Conservation (phyloP, 2,329 filamentous ascomycete genomes). For the Myriosclerotinia curreyana region DNA sequence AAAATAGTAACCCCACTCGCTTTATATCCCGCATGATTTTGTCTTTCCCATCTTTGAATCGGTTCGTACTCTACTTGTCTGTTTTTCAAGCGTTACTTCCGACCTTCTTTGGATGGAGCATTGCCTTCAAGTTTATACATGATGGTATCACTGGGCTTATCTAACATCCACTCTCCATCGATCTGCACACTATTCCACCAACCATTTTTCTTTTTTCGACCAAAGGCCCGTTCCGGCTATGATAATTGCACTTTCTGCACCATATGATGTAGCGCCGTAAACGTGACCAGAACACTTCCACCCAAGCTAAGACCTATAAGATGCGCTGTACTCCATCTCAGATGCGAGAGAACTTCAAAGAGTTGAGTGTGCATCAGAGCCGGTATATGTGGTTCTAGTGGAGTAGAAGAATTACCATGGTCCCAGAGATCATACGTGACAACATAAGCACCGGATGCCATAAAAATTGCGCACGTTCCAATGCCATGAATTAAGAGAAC, state of each 20-base stretch:
- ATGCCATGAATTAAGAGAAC: constrained; percentile 51
- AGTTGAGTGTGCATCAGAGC: constrained; percentile 46
- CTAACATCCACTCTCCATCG: constrained; percentile 23
- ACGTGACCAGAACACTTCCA: constrained; percentile 37
- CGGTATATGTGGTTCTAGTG: constrained; percentile 43
- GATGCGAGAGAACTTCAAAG: constrained; percentile 27
- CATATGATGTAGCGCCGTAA: constrained; percentile 37
- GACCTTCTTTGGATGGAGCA: constrained; percentile 41
- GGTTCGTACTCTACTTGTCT: constrained; percentile 49
- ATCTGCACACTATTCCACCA: constrained; percentile 21
- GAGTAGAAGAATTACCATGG: constrained; percentile 52
- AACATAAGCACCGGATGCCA: constrained; percentile 43
- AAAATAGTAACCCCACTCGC: constrained; percentile 48
- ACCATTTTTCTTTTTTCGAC: constrained; percentile 32
- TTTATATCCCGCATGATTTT: constrained; percentile 46
- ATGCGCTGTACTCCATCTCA: not conserved
- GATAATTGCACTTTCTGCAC: constrained; percentile 41
- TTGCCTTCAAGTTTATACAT: constrained; percentile 42
- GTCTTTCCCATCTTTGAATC: constrained; percentile 48
- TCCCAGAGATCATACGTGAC: constrained; percentile 52
- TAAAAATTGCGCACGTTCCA: constrained; percentile 48
- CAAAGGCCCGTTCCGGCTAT: constrained; percentile 49
- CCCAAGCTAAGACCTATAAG: constrained; percentile 1
- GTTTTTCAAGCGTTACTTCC: constrained; percentile 43
- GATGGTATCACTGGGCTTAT: constrained; percentile 20